Conservation (phyloP, 148 eudicot genomes). For the Rhododendron mucronatum region DNA sequence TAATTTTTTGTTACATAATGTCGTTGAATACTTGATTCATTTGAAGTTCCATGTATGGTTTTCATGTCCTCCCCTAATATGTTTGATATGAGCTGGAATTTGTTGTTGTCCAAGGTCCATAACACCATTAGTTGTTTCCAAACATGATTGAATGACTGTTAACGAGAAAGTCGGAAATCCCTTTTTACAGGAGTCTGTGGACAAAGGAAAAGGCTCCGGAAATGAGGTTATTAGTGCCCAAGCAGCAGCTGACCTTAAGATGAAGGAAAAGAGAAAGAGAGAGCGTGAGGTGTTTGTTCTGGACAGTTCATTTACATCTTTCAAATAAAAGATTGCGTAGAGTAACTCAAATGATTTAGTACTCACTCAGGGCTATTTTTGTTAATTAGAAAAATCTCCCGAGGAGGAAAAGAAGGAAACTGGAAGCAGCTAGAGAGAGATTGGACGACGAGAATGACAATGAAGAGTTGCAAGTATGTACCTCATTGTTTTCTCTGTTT, state of each 20-base stretch:
- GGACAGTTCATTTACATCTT: background rate
- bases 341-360: background rate
- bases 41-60: background rate
- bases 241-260: conserved; percentile 80
- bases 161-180: background rate
- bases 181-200: conserved; percentile 42
- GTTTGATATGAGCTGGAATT: background rate
- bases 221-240: conserved; percentile 67
- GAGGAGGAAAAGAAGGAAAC: conserved; percentile 86
- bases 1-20: conserved; percentile 16
- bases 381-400: conserved; percentile 73
- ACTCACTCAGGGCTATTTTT: conserved; percentile 7
- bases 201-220: conserved; percentile 32
- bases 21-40: background rate
- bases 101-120: background rate
- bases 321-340: background rate
- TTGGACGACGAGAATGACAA: conserved; percentile 64
- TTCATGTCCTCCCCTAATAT: background rate
- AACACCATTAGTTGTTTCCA: background rate
- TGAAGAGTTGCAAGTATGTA: conserved; percentile 39
- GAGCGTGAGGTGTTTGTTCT: conserved; percentile 72
- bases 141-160: background rate
- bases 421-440: conserved; percentile 91
- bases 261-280: conserved; percentile 92
- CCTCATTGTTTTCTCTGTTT: background rate